These are phyloP conservation scores for Russula vinacea DNA, from an alignment of 768 basidiomycete genomes.

Conservation along the genomic window DNA sequence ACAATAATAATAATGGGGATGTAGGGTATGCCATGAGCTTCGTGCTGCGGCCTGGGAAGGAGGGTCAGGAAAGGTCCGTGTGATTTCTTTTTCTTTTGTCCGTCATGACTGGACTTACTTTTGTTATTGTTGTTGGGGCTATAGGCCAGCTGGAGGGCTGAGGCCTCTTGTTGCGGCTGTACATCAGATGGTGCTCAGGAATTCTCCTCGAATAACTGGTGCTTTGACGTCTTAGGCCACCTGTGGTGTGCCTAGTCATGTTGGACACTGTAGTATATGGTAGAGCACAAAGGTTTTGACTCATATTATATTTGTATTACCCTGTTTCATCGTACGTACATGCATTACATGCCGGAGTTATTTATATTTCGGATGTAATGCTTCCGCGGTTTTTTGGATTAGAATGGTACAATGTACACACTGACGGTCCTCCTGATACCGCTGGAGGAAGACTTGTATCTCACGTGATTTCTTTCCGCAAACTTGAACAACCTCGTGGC, in stretches of 20 bases:
- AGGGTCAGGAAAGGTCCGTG: slow-evolving; percentile 1
- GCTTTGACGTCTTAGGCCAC: neutral
- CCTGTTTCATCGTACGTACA: neutral
- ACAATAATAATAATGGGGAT: neutral
- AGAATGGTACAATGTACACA: neutral
- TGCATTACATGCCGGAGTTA: neutral
- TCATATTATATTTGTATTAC: neutral
- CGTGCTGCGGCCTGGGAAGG: slow-evolving; percentile 4
- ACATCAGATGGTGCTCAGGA: slow-evolving; percentile 22
- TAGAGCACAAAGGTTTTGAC: neutral
- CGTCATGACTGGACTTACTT: neutral
- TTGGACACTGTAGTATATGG: neutral
- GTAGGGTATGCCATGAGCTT: slow-evolving; percentile 21
- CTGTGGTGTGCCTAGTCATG: neutral
- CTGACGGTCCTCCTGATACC: neutral
- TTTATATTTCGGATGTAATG: neutral
- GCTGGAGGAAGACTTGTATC: neutral
- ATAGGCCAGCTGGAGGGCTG: neutral
- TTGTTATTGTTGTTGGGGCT: neutral
- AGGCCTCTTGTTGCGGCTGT: slow-evolving; percentile 20
- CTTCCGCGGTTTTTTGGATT: neutral
- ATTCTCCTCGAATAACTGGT: neutral
- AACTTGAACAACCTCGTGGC: neutral
- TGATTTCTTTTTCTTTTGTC: neutral
- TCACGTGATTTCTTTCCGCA: neutral